A percentile compares a stretch with the other conserved stretches of the same genome.
Evolutionary conservation across 306 rosid species (phyloP).

Genomic region (Glycine soja): DNA sequence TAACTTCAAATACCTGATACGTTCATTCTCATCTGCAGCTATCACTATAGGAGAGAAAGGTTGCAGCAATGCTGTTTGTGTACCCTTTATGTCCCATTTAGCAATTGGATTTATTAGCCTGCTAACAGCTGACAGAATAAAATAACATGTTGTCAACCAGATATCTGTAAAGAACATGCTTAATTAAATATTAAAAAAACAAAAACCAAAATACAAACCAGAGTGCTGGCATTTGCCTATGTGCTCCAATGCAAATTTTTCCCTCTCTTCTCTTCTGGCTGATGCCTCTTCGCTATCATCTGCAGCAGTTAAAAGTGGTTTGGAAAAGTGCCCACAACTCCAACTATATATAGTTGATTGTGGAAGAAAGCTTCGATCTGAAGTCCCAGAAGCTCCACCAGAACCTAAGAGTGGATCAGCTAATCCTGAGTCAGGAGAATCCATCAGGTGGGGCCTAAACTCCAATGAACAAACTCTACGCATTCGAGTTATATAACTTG

Average conservation of each 20-base stretch:
- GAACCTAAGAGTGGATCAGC: slow-evolving; percentile 95
- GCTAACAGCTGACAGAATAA: slow-evolving; percentile 73
- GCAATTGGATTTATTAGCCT: slow-evolving; percentile 87
- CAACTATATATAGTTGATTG: slow-evolving; percentile 91
- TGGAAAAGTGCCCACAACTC: slow-evolving; percentile 98
- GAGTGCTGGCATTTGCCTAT: slow-evolving; percentile 92
- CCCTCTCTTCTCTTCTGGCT: slow-evolving; percentile 92
- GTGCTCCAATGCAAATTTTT: slow-evolving; percentile 87
- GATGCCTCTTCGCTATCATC: slow-evolving; percentile 77
- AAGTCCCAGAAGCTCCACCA: slow-evolving; percentile 62
- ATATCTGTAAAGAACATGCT: not conserved
- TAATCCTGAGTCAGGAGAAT: slow-evolving; percentile 87
- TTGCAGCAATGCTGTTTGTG: slow-evolving; percentile 79
- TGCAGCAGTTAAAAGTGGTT: slow-evolving; percentile 76
- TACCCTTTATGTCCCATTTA: slow-evolving; percentile 89
- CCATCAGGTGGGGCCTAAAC: slow-evolving; percentile 89
- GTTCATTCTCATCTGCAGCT: slow-evolving; percentile 95
- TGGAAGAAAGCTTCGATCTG: slow-evolving; percentile 90
- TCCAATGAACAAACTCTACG: slow-evolving; percentile 95
- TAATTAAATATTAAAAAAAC: not conserved
- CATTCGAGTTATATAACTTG: slow-evolving; percentile 83
- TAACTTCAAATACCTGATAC: slow-evolving; percentile 69
- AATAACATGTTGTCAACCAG: slow-evolving; percentile 35
- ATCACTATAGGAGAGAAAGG: slow-evolving; percentile 94
- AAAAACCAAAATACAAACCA: slow-evolving; percentile 56